Evolutionary conservation across 805 yeast species (phyloP).

Genomic region (Metschnikowia sp.): DNA sequence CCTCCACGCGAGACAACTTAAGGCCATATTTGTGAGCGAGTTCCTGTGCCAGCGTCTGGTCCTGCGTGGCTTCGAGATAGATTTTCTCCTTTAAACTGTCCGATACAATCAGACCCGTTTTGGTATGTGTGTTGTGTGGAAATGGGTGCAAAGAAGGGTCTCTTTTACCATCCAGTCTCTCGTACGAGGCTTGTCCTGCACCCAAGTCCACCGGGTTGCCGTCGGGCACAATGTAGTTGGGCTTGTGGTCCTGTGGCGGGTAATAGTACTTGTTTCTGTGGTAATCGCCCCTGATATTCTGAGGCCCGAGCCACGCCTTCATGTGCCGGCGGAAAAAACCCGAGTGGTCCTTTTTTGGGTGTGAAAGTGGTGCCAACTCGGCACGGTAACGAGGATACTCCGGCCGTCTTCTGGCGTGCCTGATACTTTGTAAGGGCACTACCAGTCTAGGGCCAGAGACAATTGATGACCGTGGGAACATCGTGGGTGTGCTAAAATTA

Average conservation of each 20-base stretch:
- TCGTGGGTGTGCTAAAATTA: not conserved
- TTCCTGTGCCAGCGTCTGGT: conserved; percentile 60
- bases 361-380: conserved; percentile 27
- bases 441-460: conserved; percentile 15
- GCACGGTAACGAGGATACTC: conserved; percentile 37
- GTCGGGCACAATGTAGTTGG: conserved; percentile 68
- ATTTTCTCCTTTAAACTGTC: conserved; percentile 59
- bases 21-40: conserved; percentile 77
- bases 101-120: conserved; percentile 61
- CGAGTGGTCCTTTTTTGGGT: conserved; percentile 38
- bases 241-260: conserved; percentile 63
- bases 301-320: conserved; percentile 78
- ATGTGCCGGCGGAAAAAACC: conserved; percentile 60
- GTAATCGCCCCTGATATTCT: conserved; percentile 80
- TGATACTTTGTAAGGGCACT: conserved; percentile 16
- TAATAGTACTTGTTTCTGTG: conserved; percentile 68
- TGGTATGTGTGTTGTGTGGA: conserved; percentile 68
- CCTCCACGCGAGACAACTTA: conserved; percentile 84
- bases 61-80: conserved; percentile 49
- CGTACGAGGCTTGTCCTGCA: conserved; percentile 23
- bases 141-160: conserved; percentile 65
- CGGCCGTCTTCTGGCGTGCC: conserved; percentile 24
- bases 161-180: conserved; percentile 12
- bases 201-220: conserved; percentile 29
- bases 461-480: conserved; percentile 13